These are phyloP conservation scores for Suhomyces coccinellae DNA, from an alignment of 1,139 yeast genomes.

Conservation along the genomic window DNA sequence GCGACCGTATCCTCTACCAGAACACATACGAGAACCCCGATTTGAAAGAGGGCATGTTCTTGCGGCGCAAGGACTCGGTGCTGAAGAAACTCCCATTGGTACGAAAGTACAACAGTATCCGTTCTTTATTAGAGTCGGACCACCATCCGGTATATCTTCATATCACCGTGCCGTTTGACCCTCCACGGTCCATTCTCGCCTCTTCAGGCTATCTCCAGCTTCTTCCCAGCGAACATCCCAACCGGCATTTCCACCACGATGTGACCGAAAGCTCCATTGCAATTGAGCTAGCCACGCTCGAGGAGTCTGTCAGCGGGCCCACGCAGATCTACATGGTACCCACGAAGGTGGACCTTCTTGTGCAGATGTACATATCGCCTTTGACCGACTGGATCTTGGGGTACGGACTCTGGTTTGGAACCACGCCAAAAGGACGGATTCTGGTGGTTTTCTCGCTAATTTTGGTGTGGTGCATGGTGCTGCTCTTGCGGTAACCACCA, in stretches of 20 bases:
- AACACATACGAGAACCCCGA: conserved; percentile 37
- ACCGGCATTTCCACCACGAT: conserved; percentile 21
- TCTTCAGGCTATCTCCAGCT: conserved; percentile 43
- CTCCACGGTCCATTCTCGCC: conserved; percentile 47
- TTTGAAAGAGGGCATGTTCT: conserved; percentile 3
- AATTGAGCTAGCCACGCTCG: conserved; percentile 12
- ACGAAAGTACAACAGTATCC: conserved; percentile 42
- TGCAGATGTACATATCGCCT: conserved; percentile 31
- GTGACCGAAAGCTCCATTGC: conserved; percentile 6
- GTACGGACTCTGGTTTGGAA: conserved; percentile 37
- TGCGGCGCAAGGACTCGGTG: conserved; percentile 8
- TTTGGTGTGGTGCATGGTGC: conserved; percentile 1
- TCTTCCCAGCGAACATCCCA: conserved; percentile 29
- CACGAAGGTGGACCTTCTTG: conserved; percentile 36
- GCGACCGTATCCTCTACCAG: conserved; percentile 74
- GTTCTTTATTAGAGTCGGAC: conserved; percentile 37
- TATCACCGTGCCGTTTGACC: conserved; percentile 40
- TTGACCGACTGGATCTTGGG: conserved; percentile 41
- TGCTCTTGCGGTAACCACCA: not conserved
- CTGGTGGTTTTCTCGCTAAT: conserved; percentile 10
- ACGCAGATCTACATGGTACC: conserved; percentile 48
- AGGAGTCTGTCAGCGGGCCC: conserved; percentile 39
- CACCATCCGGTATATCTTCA: conserved; percentile 48
- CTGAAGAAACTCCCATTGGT: conserved; percentile 24
- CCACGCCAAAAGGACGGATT: conserved; percentile 44